Conservation (phyloP, 805 yeast species). For the Blastobotrys muscicola region DNA sequence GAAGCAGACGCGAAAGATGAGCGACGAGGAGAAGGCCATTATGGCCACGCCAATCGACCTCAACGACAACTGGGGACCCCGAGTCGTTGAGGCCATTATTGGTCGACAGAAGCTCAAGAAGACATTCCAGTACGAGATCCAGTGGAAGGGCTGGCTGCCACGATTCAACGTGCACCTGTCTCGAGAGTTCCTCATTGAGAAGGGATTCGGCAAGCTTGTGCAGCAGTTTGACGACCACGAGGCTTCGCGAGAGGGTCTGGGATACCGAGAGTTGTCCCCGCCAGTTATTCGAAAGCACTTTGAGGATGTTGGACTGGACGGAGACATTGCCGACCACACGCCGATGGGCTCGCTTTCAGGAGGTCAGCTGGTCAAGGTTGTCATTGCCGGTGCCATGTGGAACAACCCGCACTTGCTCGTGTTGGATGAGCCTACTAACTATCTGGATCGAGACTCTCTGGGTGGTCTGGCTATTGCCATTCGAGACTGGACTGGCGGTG, state of each 20-base stretch:
- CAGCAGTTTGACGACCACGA: constrained; percentile 98
- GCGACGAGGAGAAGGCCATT: constrained; percentile 65
- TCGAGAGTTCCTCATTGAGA: constrained; percentile 66
- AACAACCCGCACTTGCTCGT: constrained; percentile 95
- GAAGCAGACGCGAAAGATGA: constrained; percentile 84
- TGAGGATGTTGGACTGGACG: constrained; percentile 94
- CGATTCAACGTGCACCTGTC: constrained; percentile 91
- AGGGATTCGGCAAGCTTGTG: constrained; percentile 83
- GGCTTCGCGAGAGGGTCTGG: constrained; percentile 98
- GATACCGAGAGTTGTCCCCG: constrained; percentile 90
- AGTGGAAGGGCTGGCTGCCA: constrained; percentile 90
- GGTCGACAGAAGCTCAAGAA: constrained; percentile 97
- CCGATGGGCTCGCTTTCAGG: constrained; percentile 95
- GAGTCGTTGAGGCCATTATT: constrained; percentile 86
- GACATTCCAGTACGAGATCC: constrained; percentile 92
- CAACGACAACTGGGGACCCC: constrained; percentile 79
- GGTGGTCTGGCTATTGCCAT: constrained; percentile 98
- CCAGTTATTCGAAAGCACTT: constrained; percentile 91
- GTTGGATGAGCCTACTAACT: constrained; percentile 96
- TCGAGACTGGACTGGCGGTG: constrained; percentile 98
- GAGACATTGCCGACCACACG: constrained; percentile 97
- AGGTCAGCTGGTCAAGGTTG: constrained; percentile 96
- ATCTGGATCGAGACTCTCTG: constrained; percentile 92
- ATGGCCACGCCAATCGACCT: constrained; percentile 72
- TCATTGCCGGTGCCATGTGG: constrained; percentile 99